Conservation (phyloP, 148 eudicot genomes). For the Rhododendron williamsianum region DNA sequence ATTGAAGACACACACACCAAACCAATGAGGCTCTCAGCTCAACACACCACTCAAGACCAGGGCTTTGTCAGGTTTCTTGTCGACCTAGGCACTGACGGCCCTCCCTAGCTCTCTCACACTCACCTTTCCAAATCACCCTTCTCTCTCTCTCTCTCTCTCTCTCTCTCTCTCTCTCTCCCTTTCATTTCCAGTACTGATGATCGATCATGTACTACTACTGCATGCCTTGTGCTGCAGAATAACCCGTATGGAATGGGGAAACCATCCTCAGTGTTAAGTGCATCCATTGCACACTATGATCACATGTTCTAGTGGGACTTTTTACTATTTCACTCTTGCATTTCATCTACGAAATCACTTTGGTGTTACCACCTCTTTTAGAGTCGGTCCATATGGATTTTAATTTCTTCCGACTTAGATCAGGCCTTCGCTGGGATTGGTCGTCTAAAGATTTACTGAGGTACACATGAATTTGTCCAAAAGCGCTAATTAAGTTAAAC, state of each 20-base stretch:
- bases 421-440: not conserved
- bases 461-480: not conserved
- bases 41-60: not conserved
- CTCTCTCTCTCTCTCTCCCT: not conserved
- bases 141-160: not conserved
- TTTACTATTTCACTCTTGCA: not conserved
- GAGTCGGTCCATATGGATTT: not conserved
- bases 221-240: not conserved
- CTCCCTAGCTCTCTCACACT: not conserved
- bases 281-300: not conserved
- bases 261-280: not conserved
- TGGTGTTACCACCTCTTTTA: not conserved
- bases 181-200: not conserved
- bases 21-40: not conserved
- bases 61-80: not conserved
- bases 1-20: not conserved
- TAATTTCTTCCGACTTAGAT: not conserved
- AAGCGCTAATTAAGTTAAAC: not conserved
- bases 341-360: not conserved
- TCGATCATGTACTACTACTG: not conserved
- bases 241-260: not conserved
- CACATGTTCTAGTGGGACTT: not conserved
- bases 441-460: not conserved
- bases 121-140: not conserved
- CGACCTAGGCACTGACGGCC: not conserved